A percentile compares a stretch with the other conserved stretches of the same genome.
These are phyloP conservation scores for Saccharomycopsis guyanensis DNA, from an alignment of 805 yeast genomes.

Conservation along the genomic window DNA sequence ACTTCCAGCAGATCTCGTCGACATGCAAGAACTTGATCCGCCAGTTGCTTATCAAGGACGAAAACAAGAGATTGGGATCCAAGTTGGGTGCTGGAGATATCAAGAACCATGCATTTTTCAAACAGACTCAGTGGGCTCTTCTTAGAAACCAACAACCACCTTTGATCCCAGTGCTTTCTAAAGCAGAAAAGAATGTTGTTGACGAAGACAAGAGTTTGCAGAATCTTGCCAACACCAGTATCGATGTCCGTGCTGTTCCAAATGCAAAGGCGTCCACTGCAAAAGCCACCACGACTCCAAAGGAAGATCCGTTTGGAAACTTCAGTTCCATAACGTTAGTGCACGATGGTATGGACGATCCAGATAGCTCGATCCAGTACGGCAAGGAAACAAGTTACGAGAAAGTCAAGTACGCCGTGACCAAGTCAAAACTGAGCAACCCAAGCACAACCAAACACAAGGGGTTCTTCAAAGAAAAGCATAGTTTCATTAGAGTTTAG, in stretches of 20 bases:
- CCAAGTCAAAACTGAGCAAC: constrained; percentile 22
- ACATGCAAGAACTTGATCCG: constrained; percentile 73
- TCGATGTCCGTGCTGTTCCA: not conserved
- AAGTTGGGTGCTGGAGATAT: constrained; percentile 93
- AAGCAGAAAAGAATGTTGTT: constrained; percentile 26
- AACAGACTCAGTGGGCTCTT: constrained; percentile 90
- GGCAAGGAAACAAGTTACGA: constrained; percentile 39
- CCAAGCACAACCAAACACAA: constrained; percentile 3
- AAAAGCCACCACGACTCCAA: constrained; percentile 28
- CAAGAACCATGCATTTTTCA: constrained; percentile 86
- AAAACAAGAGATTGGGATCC: constrained; percentile 80
- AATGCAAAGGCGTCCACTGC: not conserved
- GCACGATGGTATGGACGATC: constrained; percentile 48
- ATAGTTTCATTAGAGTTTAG: constrained; percentile 10
- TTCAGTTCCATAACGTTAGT: constrained; percentile 83
- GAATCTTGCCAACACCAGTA: constrained; percentile 13
- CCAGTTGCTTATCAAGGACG: constrained; percentile 82
- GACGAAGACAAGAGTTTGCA: constrained; percentile 22
- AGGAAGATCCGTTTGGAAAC: constrained; percentile 68
- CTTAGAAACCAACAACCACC: constrained; percentile 92
- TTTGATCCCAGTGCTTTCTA: constrained; percentile 75
- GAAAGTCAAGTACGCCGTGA: constrained; percentile 50
- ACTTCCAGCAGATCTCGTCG: constrained; percentile 51
- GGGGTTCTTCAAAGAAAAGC: constrained; percentile 20
- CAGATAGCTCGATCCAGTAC: constrained; percentile 40